Evolutionary conservation across 768 basidiomycete genomes (phyloP), one percentile per base, ranked within the genome.

Genomic region (Lepiota brunneoincarnata): DNA sequence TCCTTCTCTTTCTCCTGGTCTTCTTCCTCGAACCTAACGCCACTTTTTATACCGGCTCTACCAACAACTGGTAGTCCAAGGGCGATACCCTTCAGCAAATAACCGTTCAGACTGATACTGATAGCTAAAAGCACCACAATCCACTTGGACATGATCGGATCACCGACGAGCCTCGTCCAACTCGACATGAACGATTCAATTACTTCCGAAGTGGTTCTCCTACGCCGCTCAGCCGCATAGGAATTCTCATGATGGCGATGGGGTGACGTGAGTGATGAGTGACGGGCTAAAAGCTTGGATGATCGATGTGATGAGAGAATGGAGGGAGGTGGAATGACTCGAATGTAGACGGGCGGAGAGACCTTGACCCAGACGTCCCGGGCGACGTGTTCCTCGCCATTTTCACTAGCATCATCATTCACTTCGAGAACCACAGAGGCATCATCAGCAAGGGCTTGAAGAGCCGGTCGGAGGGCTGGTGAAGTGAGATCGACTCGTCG

Each of bases 81-180:
- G 0, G 85, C 87, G 39, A 91, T 87, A 3, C 89, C 89, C 69
- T 93, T 95, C 55, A 99, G 80, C 14, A 98, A 77, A 65, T 92
- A 98, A 3, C 94, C 95, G 58, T 99, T 99, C 54, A 99, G 76
- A 52, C 86, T 81, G 54, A 98, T 88, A 55, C 87, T 90, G 56
- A 96, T 79, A 2, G 85, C 89, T 20, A 99, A 82, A 14, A 90
- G 77, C 52, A 91, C 78, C 45, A 98, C 91, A 65, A 98, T 94
- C 89, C 92, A 95, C 73, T 98, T 98, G 63, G 83, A 87, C 57
- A 98, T 72, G 47, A 98, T 82, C 1, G 96, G 96, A 64, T 99
- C 96, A 35, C 93, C 93, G 47, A 98, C 93, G 59, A 98, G 84
- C 12, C 76, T 73, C 7, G 92, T 91, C 95, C 95, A 98, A 3